Conservation (phyloP, 495 filamentous ascomycete species). For the Aspergillus taichungensis region DNA sequence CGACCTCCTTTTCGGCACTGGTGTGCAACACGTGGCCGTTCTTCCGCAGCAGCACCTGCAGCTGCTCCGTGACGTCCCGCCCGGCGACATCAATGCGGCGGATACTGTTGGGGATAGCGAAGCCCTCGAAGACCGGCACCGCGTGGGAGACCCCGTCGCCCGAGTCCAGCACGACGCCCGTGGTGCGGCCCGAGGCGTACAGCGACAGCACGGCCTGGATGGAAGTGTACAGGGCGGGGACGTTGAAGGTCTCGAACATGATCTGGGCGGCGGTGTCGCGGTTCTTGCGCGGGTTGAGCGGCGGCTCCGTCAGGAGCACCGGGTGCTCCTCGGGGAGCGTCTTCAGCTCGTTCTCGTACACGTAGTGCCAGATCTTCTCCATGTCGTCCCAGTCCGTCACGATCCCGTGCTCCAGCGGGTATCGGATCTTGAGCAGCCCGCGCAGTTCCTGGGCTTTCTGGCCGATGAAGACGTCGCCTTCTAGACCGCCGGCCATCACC, state of each 20-base stretch:
- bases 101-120: conserved; percentile 92
- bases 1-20: conserved; percentile 96
- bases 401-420: conserved; percentile 94
- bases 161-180: conserved; percentile 89
- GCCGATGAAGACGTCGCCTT: conserved; percentile 97
- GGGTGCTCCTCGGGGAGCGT: conserved; percentile 98
- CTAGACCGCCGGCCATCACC: conserved; percentile 87
- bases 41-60: conserved; percentile 87
- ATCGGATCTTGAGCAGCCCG: conserved; percentile 88
- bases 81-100: conserved; percentile 93
- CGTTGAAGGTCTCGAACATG: conserved; percentile 98
- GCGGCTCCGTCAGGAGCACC: conserved; percentile 92
- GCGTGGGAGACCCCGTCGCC: conserved; percentile 97
- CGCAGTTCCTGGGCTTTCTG: conserved; percentile 85
- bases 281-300: conserved; percentile 91
- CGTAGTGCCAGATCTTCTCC: conserved; percentile 96
- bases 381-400: conserved; percentile 99
- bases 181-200: conserved; percentile 93
- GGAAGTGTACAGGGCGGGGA: conserved; percentile 90
- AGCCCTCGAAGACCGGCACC: conserved; percentile 96
- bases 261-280: conserved; percentile 96
- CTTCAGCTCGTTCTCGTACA: conserved; percentile 78
- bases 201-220: conserved; percentile 96
- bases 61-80: conserved; percentile 93
- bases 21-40: conserved; percentile 93